Conservation (phyloP, 768 basidiomycete genomes). For the Megacollybia marginata region DNA sequence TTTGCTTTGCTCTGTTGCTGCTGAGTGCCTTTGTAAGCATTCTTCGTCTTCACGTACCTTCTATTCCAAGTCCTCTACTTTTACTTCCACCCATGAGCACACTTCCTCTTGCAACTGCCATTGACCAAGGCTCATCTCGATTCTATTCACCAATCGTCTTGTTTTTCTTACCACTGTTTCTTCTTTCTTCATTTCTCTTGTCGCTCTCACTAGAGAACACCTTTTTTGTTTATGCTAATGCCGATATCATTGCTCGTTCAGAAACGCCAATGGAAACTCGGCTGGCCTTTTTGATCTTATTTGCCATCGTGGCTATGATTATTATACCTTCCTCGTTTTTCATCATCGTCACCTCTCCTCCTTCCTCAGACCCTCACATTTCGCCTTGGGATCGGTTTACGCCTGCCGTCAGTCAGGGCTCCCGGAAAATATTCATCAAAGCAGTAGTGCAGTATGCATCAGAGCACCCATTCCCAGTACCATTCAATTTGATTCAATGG, state of each 20-base stretch:
- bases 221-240: conserved; percentile 12
- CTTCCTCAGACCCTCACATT: conserved; percentile 1
- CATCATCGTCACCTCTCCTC: conserved; percentile 21
- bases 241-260: conserved; percentile 4
- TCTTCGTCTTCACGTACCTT: conserved; percentile 39
- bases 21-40: conserved; percentile 32
- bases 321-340: conserved; percentile 27
- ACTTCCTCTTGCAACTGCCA: conserved; percentile 39
- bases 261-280: conserved; percentile 44
- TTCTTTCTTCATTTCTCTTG: conserved; percentile 35
- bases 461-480: conserved; percentile 40
- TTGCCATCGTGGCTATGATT: conserved; percentile 19
- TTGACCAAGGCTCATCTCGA: conserved; percentile 28
- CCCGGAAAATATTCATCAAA: conserved; percentile 32
- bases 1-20: conserved; percentile 34
- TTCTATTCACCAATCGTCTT: conserved; percentile 30
- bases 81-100: conserved; percentile 28
- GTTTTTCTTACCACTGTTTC: conserved; percentile 43
- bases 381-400: conserved; percentile 45
- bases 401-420: conserved; percentile 29
- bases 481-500: conserved; percentile 38
- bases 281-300: conserved; percentile 32
- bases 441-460: conserved; percentile 27
- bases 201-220: conserved; percentile 40
- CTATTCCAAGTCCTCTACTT: conserved; percentile 35